Evolutionary conservation across 78 protist genomes (phyloP), one percentile per base, ranked within the genome.

Genomic region (Dictyostelium brefeldianum): DNA sequence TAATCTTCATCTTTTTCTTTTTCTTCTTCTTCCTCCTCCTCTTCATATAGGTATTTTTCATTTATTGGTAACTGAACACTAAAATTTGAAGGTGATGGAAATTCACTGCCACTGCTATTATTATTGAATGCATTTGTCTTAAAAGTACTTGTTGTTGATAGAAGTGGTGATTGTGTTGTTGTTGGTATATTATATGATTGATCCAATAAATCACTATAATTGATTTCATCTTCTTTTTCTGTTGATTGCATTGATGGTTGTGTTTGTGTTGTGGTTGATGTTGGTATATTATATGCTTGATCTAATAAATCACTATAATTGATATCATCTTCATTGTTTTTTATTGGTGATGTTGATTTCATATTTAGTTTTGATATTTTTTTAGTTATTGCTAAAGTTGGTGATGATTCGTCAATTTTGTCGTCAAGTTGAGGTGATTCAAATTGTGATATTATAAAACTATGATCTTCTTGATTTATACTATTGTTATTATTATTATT

Each of bases 161-260:
- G 43, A 36, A 2, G 43, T 36, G 43, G 43, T 36, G 2, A 36
- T 36, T 3, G 43, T 36, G 43, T 3, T 36, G 43, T 36, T 43
- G 78, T 25, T 43, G 78, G 4, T 36, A 18, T 14, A 2, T 36
- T 48, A 71, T 43, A 71, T 20, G 50, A 46, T 31, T 41, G 29
- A 54, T 78, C 83, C 12, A 78, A 29, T 78, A 78, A 7, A 53
- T 78, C 69, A 31, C 83, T 78, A 17, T 54, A 78, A 31, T 78
- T 57, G 22, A 78, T 78, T 53, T 53, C 69, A 53, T 78, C 83
- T 27, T 78, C 83, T 15, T 48, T 71, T 18, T 10, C 10, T n/a
- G 14, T 2, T 4, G 25, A 17, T 1, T 3, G 4, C 36, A 9
- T 1, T 43, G 47, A 0, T 71, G 47, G 4, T 18, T 20, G n/a